A percentile compares a stretch with the other conserved stretches of the same genome.
Conservation (phyloP, 2,329 filamentous ascomycete species). For the Diaporthe sp. region DNA sequence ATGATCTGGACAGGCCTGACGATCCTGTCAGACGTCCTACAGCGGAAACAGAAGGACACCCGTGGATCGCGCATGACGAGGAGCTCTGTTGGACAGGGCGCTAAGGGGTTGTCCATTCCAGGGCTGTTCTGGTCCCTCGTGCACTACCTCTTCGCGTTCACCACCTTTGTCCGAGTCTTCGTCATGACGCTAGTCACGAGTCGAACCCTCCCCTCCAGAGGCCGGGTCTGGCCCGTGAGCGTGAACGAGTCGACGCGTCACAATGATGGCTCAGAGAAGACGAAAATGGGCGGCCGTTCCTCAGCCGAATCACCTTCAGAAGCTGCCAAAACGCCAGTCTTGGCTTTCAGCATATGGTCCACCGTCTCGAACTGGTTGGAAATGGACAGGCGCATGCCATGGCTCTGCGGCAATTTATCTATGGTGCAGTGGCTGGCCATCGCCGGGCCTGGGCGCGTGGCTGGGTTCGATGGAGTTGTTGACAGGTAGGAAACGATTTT, state of each 20-base stretch:
- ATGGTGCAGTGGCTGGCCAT: conserved; percentile 82
- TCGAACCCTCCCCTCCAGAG: conserved; percentile 73
- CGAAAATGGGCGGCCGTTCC: conserved; percentile 43
- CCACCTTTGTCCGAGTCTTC: conserved; percentile 76
- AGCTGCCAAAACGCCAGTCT: conserved; percentile 71
- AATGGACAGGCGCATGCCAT: conserved; percentile 87
- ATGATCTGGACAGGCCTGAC: conserved; percentile 87
- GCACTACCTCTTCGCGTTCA: conserved; percentile 67
- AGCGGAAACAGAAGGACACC: conserved; percentile 45
- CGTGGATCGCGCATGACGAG: conserved; percentile 40
- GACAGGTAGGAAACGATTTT: conserved; percentile 81
- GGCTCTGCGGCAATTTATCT: conserved; percentile 82
- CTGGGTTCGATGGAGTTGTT: conserved; percentile 80
- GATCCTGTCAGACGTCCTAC: conserved; percentile 70
- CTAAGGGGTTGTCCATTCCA: conserved; percentile 56
- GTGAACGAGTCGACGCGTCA: conserved; percentile 47
- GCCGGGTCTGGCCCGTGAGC: conserved; percentile 44
- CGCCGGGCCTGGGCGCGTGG: conserved; percentile 81
- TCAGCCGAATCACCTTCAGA: conserved; percentile 42
- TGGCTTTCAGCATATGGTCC: conserved; percentile 83
- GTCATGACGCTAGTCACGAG: conserved; percentile 75
- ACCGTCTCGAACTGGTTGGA: conserved; percentile 80
- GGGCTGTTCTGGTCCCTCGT: conserved; percentile 69
- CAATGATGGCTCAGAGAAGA: conserved; percentile 41
- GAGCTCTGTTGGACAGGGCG: conserved; percentile 13